Percentiles rank a stretch among this genome's conserved stretches.
These are phyloP conservation scores for Arachis hypogaea DNA, from an alignment of 306 rosid genomes.

Conservation along the genomic window DNA sequence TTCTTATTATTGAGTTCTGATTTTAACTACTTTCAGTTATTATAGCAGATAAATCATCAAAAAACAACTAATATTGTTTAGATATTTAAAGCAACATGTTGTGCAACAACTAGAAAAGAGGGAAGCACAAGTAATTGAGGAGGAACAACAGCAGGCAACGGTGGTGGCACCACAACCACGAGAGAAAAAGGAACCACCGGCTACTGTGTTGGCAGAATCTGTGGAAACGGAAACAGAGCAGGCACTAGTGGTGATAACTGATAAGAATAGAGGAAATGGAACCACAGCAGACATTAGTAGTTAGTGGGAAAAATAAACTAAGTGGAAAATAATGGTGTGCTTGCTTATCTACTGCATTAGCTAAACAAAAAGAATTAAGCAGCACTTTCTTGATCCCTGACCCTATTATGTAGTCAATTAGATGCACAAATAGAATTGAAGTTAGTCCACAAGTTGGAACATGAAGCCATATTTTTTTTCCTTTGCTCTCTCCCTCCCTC, in stretches of 20 bases:
- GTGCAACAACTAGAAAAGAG: conserved; percentile 46
- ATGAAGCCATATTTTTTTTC: too few species aligned
- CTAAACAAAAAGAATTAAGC: not conserved
- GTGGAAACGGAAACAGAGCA: not conserved
- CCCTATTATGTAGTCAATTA: not conserved
- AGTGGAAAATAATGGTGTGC: not conserved
- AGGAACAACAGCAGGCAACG: conserved; percentile 45
- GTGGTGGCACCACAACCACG: not conserved
- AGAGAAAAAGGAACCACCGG: not conserved
- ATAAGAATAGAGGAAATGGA: conserved; percentile 40
- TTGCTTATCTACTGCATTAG: not conserved
- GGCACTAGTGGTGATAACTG: conserved; percentile 25
- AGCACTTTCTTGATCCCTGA: not conserved
- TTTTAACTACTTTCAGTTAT: too few species aligned
- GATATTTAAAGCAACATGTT: conserved; percentile 59
- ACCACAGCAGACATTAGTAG: conserved; percentile 37
- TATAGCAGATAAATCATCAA: too few species aligned
- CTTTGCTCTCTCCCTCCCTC: too few species aligned
- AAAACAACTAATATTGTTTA: conserved; percentile 54
- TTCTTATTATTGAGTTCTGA: too few species aligned
- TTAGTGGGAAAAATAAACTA: not conserved
- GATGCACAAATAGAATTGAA: not conserved
- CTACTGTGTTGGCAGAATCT: not conserved
- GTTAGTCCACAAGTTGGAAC: too few species aligned
- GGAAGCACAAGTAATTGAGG: conserved; percentile 42